Evolutionary conservation across 176 grass and related monocot species (phyloP), one percentile per base, ranked within the genome.

Genomic region (Cenchrus americanus): DNA sequence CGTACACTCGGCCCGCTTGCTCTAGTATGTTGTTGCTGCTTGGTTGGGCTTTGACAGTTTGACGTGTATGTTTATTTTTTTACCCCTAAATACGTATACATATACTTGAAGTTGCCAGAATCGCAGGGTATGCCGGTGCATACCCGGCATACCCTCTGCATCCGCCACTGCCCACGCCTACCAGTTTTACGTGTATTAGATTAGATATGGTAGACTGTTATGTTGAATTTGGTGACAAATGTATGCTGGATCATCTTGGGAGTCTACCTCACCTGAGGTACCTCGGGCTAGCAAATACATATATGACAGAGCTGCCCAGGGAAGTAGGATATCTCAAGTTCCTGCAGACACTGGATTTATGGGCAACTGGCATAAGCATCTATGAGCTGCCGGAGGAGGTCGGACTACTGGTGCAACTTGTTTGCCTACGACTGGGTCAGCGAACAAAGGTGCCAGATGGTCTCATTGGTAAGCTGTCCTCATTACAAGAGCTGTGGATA

Each of bases 331-430:
- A 69, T 69, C 66, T 66, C 7, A 66, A 8, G 32, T 41, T 66
- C 40, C 64, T 66, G 30, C 64, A 66, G 34, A 41, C 64, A 44
- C 66, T 69, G 4, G 19, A 44, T 44, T n/a, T 69, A 69, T 11
- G 0, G 32, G 0, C 0, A 4, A 2, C 0, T 3, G 0, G 0
- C 3, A 62, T 24, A 62, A n/a, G n/a, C n/a, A n/a, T n/a, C n/a
- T n/a, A n/a, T n/a, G 23, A 63, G 61, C 61, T 69, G 18, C 66
- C 66, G 0, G 19, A 69, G 19, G 40, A 69, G 8, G 66, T 69
- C 19, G 69, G 14, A 8, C 69, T 72, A 6, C 70, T 52, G 22
- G 52, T 14, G 5, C 70, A 73, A 30, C 47, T 52, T 14, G 23
- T 73, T 17, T 73, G 70, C 47, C 70, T 73, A 52, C 14, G 70